Evolutionary conservation across 202 grass and related monocot species (phyloP).

Genomic region (Eragrostis tef): DNA sequence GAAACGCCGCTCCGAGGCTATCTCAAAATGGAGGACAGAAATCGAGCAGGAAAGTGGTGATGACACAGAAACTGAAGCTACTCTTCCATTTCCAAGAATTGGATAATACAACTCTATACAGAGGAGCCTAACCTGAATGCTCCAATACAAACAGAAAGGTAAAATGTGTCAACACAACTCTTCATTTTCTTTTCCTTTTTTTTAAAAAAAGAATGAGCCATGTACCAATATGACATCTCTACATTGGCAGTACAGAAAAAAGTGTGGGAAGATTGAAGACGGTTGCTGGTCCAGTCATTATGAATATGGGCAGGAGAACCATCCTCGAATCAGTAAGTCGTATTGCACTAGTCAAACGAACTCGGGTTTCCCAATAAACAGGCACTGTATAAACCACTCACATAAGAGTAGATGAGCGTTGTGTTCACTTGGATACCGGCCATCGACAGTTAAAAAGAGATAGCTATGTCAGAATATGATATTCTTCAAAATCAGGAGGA

Average conservation of each 20-base stretch:
- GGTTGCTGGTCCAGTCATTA: slow-evolving; percentile 37
- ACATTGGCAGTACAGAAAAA: slow-evolving; percentile 44
- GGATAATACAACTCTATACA: slow-evolving; percentile 55
- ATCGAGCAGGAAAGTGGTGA: background rate
- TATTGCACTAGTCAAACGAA: slow-evolving; percentile 42
- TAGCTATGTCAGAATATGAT: slow-evolving; percentile 70
- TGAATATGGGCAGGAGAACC: slow-evolving; percentile 33
- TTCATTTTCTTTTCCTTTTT: background rate
- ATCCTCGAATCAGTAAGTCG: slow-evolving; percentile 45
- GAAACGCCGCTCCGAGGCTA: slow-evolving; percentile 24
- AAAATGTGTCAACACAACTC: slow-evolving; percentile 47
- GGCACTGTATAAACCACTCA: slow-evolving; percentile 45
- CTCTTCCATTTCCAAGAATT: slow-evolving; percentile 39
- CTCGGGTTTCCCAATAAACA: slow-evolving; percentile 30
- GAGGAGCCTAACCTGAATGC: slow-evolving; percentile 47
- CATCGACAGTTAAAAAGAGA: slow-evolving; percentile 33
- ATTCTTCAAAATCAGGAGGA: slow-evolving; percentile 83
- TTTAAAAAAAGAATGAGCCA: slow-evolving; percentile 11
- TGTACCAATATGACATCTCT: slow-evolving; percentile 50
- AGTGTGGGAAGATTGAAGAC: slow-evolving; percentile 23
- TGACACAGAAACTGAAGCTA: slow-evolving; percentile 19
- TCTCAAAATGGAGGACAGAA: background rate
- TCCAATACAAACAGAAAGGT: slow-evolving; percentile 45
- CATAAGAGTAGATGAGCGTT: slow-evolving; percentile 34
- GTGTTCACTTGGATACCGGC: slow-evolving; percentile 30